Base-by-base conservation (phyloP, 306 rosid species). In the Biancaea sappan region DNA sequence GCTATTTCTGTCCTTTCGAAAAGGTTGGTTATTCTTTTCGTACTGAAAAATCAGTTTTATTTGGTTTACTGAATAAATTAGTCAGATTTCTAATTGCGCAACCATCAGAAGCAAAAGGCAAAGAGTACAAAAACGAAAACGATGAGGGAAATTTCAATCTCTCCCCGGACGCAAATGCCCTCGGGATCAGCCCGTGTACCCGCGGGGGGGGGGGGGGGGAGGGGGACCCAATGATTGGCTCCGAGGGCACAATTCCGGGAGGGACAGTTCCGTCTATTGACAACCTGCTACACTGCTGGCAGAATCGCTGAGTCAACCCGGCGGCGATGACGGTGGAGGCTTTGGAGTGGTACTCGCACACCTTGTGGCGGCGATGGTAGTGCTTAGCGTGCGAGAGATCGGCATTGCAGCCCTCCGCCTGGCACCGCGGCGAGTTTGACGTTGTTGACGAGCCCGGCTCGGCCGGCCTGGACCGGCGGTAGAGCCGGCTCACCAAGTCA, bases 271-370 rank as follows among this genome's bases (percentile, higher is more conserved):
- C 5, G 89, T 76, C 74, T 63, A 37, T 71, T 25, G 1, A 66
- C 70, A 77, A 94, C 98, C 98, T 94, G 98, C 98, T 94, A 73
- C 98, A 94, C 85, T 94, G 98, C 75, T 94, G 98, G 88, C 98
- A 94, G 86, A 94, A 94, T 63, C 98, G 93, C 91, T 94, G 98
- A 81, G 98, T 94, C 86, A 94, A 74, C 61, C 98, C 98, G 86
- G 93, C 92, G 48, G 98, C 84, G 48, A 94, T 80, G 82, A 94
- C 98, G 51, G 94, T 89, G 78, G 98, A 83, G 38, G 98, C 91
- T 48, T 94, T 94, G 67, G 98, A 94, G 86, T 94, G 98, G 72
- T 86, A 91, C 85, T 94, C 98, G 78, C 98, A 94, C 52, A 94
- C 98, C 82, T 94, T 94, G 85, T 94, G 98, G 44, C 98, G 94